Evolutionary conservation across 2,329 filamentous ascomycete genomes (phyloP).

Genomic region (Dendryphion nanum): DNA sequence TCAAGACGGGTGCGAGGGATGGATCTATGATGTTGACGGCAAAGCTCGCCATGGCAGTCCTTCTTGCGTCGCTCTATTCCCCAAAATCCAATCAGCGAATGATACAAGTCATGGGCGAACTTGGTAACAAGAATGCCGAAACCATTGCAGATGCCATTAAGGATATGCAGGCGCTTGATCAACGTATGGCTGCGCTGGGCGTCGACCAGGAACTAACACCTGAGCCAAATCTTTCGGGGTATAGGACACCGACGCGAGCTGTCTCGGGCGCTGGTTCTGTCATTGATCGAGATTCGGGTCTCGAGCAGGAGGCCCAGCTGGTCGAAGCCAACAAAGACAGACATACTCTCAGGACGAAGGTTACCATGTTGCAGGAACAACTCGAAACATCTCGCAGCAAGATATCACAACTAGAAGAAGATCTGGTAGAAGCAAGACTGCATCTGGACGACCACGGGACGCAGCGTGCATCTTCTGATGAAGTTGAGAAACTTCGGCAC

Average conservation of each 20-base stretch:
- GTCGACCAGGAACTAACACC: conserved; percentile 35
- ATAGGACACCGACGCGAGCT: conserved; percentile 31
- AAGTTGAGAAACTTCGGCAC: conserved; percentile 43
- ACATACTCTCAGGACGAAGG: conserved; percentile 41
- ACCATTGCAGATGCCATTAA: conserved; percentile 42
- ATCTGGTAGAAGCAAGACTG: conserved; percentile 47
- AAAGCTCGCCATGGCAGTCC: conserved; percentile 49
- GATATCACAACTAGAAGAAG: conserved; percentile 47
- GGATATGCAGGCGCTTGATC: conserved; percentile 38
- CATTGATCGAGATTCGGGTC: conserved; percentile 42
- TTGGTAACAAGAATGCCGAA: conserved; percentile 37
- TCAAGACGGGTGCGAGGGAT: conserved; percentile 50
- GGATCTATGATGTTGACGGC: conserved; percentile 40
- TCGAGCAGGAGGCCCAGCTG: conserved; percentile 51
- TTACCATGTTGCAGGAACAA: conserved; percentile 42
- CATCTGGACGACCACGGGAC: conserved; percentile 44
- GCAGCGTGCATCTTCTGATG: conserved; percentile 40
- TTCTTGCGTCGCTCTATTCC: conserved; percentile 48
- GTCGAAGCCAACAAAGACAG: conserved; percentile 50
- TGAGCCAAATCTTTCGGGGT: conserved; percentile 31
- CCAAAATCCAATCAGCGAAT: conserved; percentile 50
- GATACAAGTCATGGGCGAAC: conserved; percentile 39
- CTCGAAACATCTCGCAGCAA: conserved; percentile 42
- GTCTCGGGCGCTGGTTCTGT: conserved; percentile 25
- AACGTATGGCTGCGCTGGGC: conserved; percentile 34